A percentile compares a stretch with the other conserved stretches of the same genome.
phyloP scores from a whole-genome alignment of 176 grass and related monocot species.

The Sorghum bicolor region DNA sequence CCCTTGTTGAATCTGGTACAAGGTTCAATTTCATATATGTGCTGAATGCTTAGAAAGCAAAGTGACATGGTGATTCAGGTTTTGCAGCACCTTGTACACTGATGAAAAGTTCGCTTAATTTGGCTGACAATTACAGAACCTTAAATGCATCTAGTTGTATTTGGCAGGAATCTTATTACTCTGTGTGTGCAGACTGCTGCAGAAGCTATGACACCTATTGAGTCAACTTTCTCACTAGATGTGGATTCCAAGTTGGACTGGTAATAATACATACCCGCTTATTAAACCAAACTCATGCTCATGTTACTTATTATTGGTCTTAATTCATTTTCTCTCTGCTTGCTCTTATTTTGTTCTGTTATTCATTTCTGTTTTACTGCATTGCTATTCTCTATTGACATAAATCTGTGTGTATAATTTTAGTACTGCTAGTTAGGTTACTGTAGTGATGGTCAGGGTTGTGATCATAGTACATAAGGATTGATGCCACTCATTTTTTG shows the following conservation, averaged over 20 bases:
- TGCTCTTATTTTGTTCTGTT: conserved; percentile 4
- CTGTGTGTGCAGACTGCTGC: conserved; percentile 80
- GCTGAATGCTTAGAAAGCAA: conserved; percentile 7
- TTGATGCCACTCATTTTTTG: not conserved
- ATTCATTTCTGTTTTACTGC: not conserved
- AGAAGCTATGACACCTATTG: conserved; percentile 99
- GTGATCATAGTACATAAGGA: not conserved
- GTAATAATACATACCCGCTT: conserved; percentile 43
- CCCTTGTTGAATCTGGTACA: not conserved
- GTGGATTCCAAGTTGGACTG: conserved; percentile 99
- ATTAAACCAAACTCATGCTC: conserved; percentile 11
- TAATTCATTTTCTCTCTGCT: not conserved
- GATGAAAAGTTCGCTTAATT: not conserved
- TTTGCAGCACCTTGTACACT: not conserved
- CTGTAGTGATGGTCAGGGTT: not conserved
- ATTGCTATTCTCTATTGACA: not conserved
- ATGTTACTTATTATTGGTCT: conserved; percentile 14
- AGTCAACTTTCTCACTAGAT: conserved; percentile 98
- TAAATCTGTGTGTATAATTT: not conserved
- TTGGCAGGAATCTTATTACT: conserved; percentile 16
- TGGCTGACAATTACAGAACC: not conserved
- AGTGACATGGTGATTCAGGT: conserved; percentile 9
- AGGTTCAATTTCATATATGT: conserved; percentile 13
- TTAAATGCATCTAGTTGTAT: conserved; percentile 6
- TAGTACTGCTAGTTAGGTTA: not conserved